Evolutionary conservation across 2,329 filamentous ascomycete genomes (phyloP), one percentile per base, ranked within the genome.

Genomic region (Fusarium sp.): DNA sequence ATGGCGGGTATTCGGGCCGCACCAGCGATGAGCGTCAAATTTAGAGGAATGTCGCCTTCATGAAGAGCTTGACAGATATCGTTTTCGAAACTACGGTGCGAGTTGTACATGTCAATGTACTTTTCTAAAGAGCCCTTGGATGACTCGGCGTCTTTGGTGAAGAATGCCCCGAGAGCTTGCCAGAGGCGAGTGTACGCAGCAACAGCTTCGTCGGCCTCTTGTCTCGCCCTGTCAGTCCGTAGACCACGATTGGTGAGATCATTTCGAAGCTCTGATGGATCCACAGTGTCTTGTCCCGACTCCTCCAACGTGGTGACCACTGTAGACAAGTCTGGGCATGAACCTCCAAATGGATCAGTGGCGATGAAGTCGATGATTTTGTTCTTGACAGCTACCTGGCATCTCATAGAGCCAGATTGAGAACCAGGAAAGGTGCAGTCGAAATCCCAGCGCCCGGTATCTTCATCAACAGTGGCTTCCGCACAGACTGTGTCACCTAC

Each of bases 61-160:
- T 80, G 77, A 8, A 81, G 74, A 27, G 76, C 74, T 7, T 75
- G 74, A 63, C 80, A 82, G 30, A 80, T 75, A 34, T 81, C 79
- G 21, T 74, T 69, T 21, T 76, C 71, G 34, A 81, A 72, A 62
- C 60, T 69, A 49, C 76, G 71, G 45, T 75, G 72, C 4, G 56
- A 49, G 30, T 77, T 74, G 72, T 82, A 82, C 1, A 74, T 63
- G 34, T 72, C 56, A 30, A 81, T 68, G 49, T 81, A 79, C 9
- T 73, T 59, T 18, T 78, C 72, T 11, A 81, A 56, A 3, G 76
- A 74, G 14, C 78, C 59, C 7, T 58, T 10, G 67, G 63, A 9
- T 54, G 63, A 23, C 0, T 69, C 63, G 2, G 59, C 55, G 10
- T 55, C 64, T 27, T 73, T 75, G 32, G 77, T 77, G 18, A 81